Conservation (phyloP, 805 yeast species). For the Barnettozyma populi region DNA sequence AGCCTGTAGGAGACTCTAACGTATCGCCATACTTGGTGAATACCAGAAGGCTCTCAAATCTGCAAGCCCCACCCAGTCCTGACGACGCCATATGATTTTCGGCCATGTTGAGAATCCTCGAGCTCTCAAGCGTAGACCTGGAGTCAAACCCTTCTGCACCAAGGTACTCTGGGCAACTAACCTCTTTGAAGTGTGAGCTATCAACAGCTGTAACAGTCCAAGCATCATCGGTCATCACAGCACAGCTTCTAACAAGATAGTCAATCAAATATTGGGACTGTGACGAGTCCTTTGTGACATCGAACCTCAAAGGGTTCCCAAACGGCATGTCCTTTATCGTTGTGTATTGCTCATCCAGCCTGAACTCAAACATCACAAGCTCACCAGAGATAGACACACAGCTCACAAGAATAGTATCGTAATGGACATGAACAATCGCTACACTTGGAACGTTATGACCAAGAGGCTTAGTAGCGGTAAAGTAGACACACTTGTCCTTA, state of each 20-base stretch:
- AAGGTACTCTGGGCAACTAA: slow-evolving; percentile 40
- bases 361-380: slow-evolving; percentile 16
- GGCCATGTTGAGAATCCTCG: slow-evolving; percentile 33
- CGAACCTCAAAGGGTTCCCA: not conserved
- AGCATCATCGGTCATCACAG: slow-evolving; percentile 30
- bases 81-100: slow-evolving; percentile 37
- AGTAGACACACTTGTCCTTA: slow-evolving; percentile 14
- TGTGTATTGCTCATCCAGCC: not conserved
- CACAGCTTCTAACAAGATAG: not conserved
- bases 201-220: slow-evolving; percentile 48
- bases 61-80: slow-evolving; percentile 34
- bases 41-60: slow-evolving; percentile 25
- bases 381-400: slow-evolving; percentile 43
- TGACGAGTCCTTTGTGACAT: not conserved
- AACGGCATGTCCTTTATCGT: not conserved
- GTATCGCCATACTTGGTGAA: slow-evolving; percentile 17
- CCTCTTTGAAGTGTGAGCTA: slow-evolving; percentile 41
- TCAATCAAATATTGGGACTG: not conserved
- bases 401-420: slow-evolving; percentile 27
- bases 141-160: slow-evolving; percentile 34
- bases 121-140: slow-evolving; percentile 34
- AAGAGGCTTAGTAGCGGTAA: slow-evolving; percentile 36
- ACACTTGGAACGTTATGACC: slow-evolving; percentile 55
- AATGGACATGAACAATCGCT: slow-evolving; percentile 29
- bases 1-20: not conserved